Percentiles rank a stretch among this genome's conserved stretches.
phyloP scores from a whole-genome alignment of 257 asterid species.

The Plantago elongata region DNA sequence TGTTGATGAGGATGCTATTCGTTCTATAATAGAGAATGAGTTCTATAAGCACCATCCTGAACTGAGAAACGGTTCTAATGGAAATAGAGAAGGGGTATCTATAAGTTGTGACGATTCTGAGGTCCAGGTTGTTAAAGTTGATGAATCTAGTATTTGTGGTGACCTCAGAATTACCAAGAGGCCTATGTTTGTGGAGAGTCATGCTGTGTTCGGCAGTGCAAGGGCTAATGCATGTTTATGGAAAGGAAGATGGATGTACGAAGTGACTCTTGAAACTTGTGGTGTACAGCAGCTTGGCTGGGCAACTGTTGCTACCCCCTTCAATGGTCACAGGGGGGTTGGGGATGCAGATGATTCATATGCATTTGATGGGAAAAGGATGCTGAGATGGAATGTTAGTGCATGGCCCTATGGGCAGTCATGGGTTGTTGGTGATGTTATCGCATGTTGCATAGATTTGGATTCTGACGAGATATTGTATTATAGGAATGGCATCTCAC shows the following conservation, averaged over 20 bases:
- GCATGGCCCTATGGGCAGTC: conserved; percentile 79
- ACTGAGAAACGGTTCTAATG: conserved; percentile 24
- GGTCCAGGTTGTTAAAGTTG: conserved; percentile 47
- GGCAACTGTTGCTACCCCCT: conserved; percentile 86
- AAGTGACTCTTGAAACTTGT: conserved; percentile 85
- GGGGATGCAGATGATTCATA: conserved; percentile 95
- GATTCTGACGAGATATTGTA: conserved; percentile 69
- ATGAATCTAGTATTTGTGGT: conserved; percentile 79
- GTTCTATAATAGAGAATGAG: conserved; percentile 54
- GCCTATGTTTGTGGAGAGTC: conserved; percentile 82
- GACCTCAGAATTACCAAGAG: conserved; percentile 61
- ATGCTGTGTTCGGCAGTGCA: conserved; percentile 77
- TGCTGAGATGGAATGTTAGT: conserved; percentile 82
- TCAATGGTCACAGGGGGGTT: conserved; percentile 83
- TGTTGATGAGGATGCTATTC: conserved; percentile 42
- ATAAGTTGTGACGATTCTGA: conserved; percentile 39
- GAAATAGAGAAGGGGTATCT: conserved; percentile 55
- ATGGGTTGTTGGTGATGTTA: conserved; percentile 95
- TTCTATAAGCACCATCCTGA: conserved; percentile 46
- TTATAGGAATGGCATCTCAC: conserved; percentile 80
- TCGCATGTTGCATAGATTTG: conserved; percentile 92
- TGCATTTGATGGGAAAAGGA: conserved; percentile 93
- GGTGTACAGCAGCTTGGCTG: conserved; percentile 96
- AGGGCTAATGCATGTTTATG: conserved; percentile 88
- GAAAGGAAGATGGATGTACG: conserved; percentile 99